These are phyloP conservation scores for Entamoeba dispar DNA, from an alignment of 208 protist species.

Conservation along the genomic window DNA sequence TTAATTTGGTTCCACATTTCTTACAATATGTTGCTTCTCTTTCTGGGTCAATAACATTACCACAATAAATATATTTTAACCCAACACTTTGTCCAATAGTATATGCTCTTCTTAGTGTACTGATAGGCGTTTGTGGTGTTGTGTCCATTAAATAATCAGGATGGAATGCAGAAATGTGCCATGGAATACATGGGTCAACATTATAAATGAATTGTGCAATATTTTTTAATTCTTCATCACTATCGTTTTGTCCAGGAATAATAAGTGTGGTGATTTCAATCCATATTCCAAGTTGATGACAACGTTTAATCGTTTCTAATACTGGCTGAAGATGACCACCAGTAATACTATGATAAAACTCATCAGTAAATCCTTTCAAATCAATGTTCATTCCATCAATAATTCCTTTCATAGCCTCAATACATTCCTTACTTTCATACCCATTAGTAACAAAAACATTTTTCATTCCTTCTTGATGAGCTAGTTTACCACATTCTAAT, in stretches of 20 bases:
- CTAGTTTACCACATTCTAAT: constrained; percentile 12
- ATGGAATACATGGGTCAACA: constrained; percentile 29
- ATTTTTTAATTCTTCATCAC: constrained; percentile 25
- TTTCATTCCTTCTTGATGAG: constrained; percentile 23
- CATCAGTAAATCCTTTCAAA: constrained; percentile 32
- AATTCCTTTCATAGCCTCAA: constrained; percentile 1
- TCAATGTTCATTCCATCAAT: constrained; percentile 39
- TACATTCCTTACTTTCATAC: constrained; percentile 17
- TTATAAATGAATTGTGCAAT: constrained; percentile 30
- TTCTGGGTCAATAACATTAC: constrained; percentile 11
- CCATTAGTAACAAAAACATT: constrained; percentile 40
- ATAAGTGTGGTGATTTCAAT: constrained; percentile 41
- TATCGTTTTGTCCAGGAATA: constrained; percentile 43
- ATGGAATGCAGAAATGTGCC: constrained; percentile 39
- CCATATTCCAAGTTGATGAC: constrained; percentile 26
- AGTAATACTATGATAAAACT: constrained; percentile 34
- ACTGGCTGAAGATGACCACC: constrained; percentile 33
- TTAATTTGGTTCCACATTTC: neutral
- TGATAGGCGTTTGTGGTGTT: constrained; percentile 16
- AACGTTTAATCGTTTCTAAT: constrained; percentile 19
- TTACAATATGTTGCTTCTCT: neutral
- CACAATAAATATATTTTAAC: constrained; percentile 24
- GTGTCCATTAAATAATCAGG: constrained; percentile 35
- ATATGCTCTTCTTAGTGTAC: constrained; percentile 19
- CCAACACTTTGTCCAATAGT: constrained; percentile 17